These are phyloP conservation scores for Physocladia obscura DNA, from an alignment of 192 early-diverging fungal species.

Conservation along the genomic window DNA sequence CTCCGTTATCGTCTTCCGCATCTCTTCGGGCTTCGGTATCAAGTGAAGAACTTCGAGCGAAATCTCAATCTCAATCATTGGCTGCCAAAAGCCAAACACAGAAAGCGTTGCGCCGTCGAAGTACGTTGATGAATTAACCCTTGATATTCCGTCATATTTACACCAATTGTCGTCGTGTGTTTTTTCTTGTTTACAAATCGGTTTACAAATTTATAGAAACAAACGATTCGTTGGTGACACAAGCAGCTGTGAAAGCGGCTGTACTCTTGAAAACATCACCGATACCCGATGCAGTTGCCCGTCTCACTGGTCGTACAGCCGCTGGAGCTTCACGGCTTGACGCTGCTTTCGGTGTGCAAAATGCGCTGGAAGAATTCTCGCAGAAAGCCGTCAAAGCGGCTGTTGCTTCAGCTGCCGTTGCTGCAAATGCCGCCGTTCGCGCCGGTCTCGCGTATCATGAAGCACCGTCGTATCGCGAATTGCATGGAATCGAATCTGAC, in stretches of 20 bases:
- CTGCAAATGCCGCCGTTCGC: constrained; percentile 37
- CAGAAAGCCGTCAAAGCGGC: constrained; percentile 33
- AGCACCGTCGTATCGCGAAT: constrained; percentile 33
- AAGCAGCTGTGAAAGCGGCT: constrained; percentile 32
- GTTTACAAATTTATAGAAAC: no score
- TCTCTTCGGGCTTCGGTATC: neutral
- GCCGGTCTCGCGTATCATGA: constrained; percentile 43
- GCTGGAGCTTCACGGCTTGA: constrained; percentile 40
- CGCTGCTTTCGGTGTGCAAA: constrained; percentile 38
- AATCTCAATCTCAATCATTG: no score
- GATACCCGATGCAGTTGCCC: constrained; percentile 39
- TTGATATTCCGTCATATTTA: no score
- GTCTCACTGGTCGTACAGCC: constrained; percentile 17
- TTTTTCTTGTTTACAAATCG: no score
- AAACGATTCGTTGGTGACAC: no score
- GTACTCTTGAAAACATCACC: constrained; percentile 42
- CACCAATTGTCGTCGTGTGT: no score
- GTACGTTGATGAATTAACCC: no score
- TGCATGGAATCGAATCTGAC: constrained; percentile 24
- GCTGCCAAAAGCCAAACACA: no score
- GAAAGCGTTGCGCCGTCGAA: no score
- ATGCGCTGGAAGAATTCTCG: constrained; percentile 27
- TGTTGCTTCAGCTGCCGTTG: constrained; percentile 34
- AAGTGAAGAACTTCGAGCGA: no score
- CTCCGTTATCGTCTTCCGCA: neutral